Conservation (phyloP, 371 early-diverging fungal species). For the Catenaria anguillulae region DNA sequence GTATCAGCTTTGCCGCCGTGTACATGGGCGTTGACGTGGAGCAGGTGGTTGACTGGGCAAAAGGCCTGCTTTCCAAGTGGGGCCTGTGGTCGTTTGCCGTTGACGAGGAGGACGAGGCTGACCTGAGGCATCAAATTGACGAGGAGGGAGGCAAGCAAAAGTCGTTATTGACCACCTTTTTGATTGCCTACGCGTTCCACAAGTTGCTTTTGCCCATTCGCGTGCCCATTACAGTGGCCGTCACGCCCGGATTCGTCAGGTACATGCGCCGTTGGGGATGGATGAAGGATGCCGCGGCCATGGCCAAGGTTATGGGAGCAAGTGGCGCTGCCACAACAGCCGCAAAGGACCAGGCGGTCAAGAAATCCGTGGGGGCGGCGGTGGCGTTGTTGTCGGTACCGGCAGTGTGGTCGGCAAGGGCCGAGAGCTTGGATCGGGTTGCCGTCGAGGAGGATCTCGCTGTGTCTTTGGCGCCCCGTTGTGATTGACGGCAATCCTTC, state of each 20-base stretch:
- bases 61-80: neutral
- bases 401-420: too few species aligned
- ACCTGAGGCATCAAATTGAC: neutral
- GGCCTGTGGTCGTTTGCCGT: neutral
- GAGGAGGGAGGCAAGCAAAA: neutral
- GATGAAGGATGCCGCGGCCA: conserved; percentile 3
- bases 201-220: conserved; percentile 5
- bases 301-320: neutral
- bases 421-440: too few species aligned
- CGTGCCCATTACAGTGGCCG: neutral
- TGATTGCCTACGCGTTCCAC: conserved; percentile 7
- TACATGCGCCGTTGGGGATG: conserved; percentile 5
- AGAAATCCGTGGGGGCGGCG: too few species aligned
- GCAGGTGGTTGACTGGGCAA: neutral
- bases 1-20: neutral
- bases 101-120: neutral
- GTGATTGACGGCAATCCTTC: too few species aligned
- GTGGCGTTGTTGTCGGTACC: too few species aligned
- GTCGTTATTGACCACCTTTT: neutral
- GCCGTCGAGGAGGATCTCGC: too few species aligned
- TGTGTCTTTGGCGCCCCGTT: too few species aligned
- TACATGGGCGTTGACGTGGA: conserved; percentile 6
- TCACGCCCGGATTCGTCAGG: conserved; percentile 4
- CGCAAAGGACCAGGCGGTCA: too few species aligned
- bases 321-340: too few species aligned